A percentile compares a stretch with the other conserved stretches of the same genome.
These are phyloP conservation scores for Fusarium beomiforme DNA, from an alignment of 2,329 filamentous ascomycete species.

Conservation along the genomic window DNA sequence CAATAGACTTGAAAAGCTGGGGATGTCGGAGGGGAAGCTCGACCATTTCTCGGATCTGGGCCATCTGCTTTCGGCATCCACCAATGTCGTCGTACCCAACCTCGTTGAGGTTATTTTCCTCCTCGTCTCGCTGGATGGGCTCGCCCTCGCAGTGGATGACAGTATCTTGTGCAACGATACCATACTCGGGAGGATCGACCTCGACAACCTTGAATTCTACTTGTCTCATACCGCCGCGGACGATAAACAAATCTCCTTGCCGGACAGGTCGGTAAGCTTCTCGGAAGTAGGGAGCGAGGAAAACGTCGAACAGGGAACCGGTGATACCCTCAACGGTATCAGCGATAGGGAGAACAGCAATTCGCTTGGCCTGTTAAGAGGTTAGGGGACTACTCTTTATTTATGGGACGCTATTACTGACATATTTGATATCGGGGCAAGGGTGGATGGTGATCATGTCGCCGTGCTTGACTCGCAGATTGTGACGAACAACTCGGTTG, in stretches of 20 bases:
- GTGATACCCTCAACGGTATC: conserved; percentile 98
- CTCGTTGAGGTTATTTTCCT: conserved; percentile 99
- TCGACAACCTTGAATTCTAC: conserved; percentile 99
- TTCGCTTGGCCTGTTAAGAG: conserved; percentile 85
- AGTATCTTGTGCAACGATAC: conserved; percentile 98
- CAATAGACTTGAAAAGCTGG: conserved; percentile 99
- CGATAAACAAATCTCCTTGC: conserved; percentile 97
- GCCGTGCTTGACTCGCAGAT: conserved; percentile 97
- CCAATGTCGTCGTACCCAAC: conserved; percentile 99
- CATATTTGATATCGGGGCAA: conserved; percentile 99
- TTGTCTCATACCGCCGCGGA: conserved; percentile 97
- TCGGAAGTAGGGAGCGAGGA: conserved; percentile 99
- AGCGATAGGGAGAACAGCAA: conserved; percentile 96
- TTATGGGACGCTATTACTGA: conserved; percentile 60
- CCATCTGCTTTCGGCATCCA: conserved; percentile 99
- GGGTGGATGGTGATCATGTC: conserved; percentile 97
- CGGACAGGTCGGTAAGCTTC: conserved; percentile 97
- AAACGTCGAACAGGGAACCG: conserved; percentile 97
- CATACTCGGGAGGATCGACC: conserved; percentile 97
- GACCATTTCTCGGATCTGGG: conserved; percentile 98
- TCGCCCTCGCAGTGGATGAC: conserved; percentile 98
- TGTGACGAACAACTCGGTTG: conserved; percentile 98
- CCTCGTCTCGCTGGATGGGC: conserved; percentile 93
- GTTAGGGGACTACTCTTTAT: conserved; percentile 10
- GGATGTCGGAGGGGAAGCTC: conserved; percentile 96